phyloP scores from a whole-genome alignment of 768 basidiomycete genomes.

The Pleurotus tuber-regium region DNA sequence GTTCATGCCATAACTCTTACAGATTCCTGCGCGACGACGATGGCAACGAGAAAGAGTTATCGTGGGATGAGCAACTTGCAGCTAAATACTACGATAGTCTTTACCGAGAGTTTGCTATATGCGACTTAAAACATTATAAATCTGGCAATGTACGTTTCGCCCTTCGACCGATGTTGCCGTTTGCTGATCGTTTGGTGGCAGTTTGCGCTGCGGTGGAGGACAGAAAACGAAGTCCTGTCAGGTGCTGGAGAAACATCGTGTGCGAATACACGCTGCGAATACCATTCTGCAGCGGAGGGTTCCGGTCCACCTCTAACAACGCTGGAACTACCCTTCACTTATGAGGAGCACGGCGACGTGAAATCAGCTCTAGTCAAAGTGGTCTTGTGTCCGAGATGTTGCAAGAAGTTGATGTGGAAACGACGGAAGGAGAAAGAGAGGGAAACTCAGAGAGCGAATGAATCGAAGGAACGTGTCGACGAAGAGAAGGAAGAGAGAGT shows the following conservation, averaged over 20 bases:
- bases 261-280: constrained; percentile 81
- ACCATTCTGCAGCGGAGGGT: constrained; percentile 37
- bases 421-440: constrained; percentile 59
- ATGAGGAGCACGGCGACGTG: constrained; percentile 70
- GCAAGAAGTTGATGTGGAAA: constrained; percentile 87
- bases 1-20: neutral
- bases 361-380: constrained; percentile 91
- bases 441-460: constrained; percentile 12
- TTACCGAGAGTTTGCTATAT: constrained; percentile 89
- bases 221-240: constrained; percentile 84
- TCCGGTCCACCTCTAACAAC: constrained; percentile 51
- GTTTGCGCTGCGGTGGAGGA: constrained; percentile 93
- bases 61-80: constrained; percentile 87
- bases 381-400: constrained; percentile 76
- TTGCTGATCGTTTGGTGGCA: no score
- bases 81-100: constrained; percentile 85
- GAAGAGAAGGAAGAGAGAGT: neutral
- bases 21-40: constrained; percentile 80
- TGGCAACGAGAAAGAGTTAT: constrained; percentile 31
- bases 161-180: neutral
- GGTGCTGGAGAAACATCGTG: constrained; percentile 87
- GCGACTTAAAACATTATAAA: constrained; percentile 96
- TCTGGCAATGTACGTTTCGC: constrained; percentile 67
- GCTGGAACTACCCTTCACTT: constrained; percentile 88
- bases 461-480: neutral